These are phyloP conservation scores for Trichosporon ovoides DNA, from an alignment of 1,284 basidiomycete genomes.

Conservation along the genomic window DNA sequence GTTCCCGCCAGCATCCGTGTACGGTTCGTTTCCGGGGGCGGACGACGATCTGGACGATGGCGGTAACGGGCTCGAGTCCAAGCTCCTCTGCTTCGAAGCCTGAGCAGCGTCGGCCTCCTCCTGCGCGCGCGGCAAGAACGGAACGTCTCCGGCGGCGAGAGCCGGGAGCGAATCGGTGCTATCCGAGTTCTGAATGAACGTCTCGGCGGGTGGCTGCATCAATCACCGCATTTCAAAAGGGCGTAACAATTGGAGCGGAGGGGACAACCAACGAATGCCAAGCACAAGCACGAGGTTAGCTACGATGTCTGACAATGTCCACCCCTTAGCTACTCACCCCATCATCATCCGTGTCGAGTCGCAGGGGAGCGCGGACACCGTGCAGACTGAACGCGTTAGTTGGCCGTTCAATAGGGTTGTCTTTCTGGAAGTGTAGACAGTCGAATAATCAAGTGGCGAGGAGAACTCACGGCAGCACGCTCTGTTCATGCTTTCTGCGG, in stretches of 20 bases:
- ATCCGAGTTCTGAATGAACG: slow-evolving; percentile 36
- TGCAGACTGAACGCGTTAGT: not conserved
- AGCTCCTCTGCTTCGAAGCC: not conserved
- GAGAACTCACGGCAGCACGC: slow-evolving; percentile 8
- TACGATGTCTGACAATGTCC: not conserved
- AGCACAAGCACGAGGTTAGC: slow-evolving; percentile 1
- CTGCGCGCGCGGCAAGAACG: slow-evolving; percentile 6
- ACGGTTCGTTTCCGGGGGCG: not conserved
- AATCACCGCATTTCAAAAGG: not conserved
- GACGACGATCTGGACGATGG: not conserved
- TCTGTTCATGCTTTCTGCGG: not conserved
- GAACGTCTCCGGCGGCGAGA: slow-evolving; percentile 19
- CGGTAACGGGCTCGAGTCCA: not conserved
- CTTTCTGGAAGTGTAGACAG: no score
- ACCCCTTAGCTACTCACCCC: slow-evolving; percentile 17
- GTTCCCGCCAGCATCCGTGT: not conserved
- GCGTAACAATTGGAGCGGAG: not conserved
- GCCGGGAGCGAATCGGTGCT: slow-evolving; percentile 38
- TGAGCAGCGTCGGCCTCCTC: slow-evolving; percentile 8
- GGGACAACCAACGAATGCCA: no score
- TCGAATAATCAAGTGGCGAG: not conserved
- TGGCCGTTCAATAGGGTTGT: no score
- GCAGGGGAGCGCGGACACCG: not conserved
- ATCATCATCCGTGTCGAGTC: slow-evolving; percentile 22
- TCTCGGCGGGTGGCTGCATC: slow-evolving; percentile 30